Evolutionary conservation across 2,329 filamentous ascomycete species (phyloP).

Genomic region (Pezicula neosporulosa): DNA sequence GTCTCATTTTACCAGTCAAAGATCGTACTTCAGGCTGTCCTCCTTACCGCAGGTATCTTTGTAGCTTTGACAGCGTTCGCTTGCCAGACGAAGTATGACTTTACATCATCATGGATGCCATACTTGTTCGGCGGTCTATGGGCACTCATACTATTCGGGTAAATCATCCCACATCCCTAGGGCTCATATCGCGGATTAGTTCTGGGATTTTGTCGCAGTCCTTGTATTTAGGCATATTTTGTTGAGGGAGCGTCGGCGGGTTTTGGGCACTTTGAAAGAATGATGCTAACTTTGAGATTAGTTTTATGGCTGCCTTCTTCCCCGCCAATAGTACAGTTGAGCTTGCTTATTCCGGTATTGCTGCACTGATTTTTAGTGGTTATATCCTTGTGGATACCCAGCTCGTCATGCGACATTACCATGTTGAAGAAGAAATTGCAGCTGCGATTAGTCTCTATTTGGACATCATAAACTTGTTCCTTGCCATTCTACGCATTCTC

Average conservation of each 20-base stretch:
- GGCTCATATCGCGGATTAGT: too few relatives aligned
- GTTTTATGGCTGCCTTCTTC: constrained; percentile 86
- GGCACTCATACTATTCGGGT: constrained; percentile 83
- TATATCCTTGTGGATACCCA: constrained; percentile 98
- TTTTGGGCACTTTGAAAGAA: too few relatives aligned
- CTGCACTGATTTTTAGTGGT: constrained; percentile 84
- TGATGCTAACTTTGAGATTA: too few relatives aligned
- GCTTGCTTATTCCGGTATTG: constrained; percentile 77
- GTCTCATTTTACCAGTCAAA: constrained; percentile 83
- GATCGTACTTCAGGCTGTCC: constrained; percentile 85
- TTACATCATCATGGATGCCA: constrained; percentile 92
- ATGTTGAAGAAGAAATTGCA: constrained; percentile 97
- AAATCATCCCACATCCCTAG: too few relatives aligned
- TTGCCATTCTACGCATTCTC: constrained; percentile 90
- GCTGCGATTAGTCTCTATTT: constrained; percentile 93
- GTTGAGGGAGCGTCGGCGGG: too few relatives aligned
- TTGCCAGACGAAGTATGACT: constrained; percentile 97
- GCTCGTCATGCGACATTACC: constrained; percentile 90
- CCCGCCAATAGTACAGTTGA: constrained; percentile 78
- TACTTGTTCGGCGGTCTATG: constrained; percentile 90
- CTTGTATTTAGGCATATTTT: too few relatives aligned
- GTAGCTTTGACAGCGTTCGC: constrained; percentile 81
- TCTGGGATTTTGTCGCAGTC: too few relatives aligned
- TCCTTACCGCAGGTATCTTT: constrained; percentile 84
- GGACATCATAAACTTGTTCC: constrained; percentile 95